Evolutionary conservation across 2,329 filamentous ascomycete species (phyloP).

Genomic region (Diaporthe sp.): DNA sequence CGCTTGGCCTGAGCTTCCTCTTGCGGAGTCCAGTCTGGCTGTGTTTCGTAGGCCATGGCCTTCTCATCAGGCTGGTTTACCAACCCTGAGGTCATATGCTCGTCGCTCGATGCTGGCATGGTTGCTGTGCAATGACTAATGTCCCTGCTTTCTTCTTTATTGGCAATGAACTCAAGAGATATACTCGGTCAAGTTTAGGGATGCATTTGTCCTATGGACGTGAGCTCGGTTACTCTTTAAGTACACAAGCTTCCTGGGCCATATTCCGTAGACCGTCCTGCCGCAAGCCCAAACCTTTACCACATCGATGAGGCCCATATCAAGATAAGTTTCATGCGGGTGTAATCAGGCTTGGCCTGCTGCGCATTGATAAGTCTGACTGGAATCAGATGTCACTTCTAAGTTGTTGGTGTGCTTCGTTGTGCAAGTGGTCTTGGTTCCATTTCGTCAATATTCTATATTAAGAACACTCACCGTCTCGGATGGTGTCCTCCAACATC

Average conservation of each 20-base stretch:
- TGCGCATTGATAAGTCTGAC: neutral
- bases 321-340: neutral
- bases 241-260: neutral
- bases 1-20: conserved; percentile 19
- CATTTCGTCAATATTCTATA: neutral
- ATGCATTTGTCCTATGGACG: neutral
- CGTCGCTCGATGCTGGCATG: neutral
- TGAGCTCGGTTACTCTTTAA: conserved; percentile 2
- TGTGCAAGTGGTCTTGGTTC: neutral
- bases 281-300: neutral
- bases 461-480: conserved; percentile 19
- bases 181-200: neutral
- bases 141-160: neutral
- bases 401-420: conserved; percentile 7
- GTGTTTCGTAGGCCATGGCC: neutral
- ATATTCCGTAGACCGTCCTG: neutral
- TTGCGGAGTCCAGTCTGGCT: conserved; percentile 15
- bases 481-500: neutral
- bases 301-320: neutral
- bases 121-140: neutral
- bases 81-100: neutral
- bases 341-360: neutral
- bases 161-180: neutral
- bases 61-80: conserved; percentile 5
- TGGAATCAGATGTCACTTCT: neutral